Conservation (phyloP, 2,329 filamentous ascomycete genomes). For the Ophiocordyceps camponoti-leonardi region DNA sequence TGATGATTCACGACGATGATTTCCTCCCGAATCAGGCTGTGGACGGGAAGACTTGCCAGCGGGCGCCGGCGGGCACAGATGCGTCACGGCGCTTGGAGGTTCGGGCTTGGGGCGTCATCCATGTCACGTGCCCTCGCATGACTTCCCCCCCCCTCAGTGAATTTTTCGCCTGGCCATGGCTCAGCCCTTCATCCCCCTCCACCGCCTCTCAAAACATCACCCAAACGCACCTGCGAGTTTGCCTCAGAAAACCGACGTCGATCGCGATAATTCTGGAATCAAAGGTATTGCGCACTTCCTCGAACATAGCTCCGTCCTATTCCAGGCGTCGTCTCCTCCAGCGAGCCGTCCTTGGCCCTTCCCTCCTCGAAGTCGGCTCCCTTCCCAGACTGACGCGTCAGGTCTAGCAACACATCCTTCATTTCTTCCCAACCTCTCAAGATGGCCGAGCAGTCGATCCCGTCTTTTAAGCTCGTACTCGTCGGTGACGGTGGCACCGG, state of each 20-base stretch:
- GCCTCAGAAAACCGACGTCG: background rate
- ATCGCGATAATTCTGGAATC: background rate
- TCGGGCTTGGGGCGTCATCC: background rate
- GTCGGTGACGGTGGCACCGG: constrained; percentile 98
- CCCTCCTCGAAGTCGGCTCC: background rate
- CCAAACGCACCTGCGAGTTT: background rate
- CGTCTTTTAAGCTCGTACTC: constrained; percentile 99
- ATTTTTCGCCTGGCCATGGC: constrained; percentile 25
- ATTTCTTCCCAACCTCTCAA: constrained; percentile 11
- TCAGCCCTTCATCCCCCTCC: constrained; percentile 13
- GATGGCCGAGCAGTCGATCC: constrained; percentile 47
- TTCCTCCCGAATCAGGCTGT: too few relatives aligned
- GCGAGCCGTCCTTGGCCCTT: background rate
- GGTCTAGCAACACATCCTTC: constrained; percentile 28
- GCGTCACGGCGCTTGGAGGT: background rate
- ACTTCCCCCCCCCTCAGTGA: constrained; percentile 15
- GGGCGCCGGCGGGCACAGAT: background rate
- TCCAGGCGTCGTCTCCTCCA: background rate
- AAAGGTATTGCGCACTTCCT: constrained; percentile 3
- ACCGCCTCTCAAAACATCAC: constrained; percentile 23
- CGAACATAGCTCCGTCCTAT: background rate
- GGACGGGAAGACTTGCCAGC: too few relatives aligned
- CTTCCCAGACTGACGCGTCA: constrained; percentile 14
- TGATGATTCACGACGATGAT: too few relatives aligned
- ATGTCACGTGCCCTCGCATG: constrained; percentile 17